Evolutionary conservation across 768 basidiomycete genomes (phyloP), one percentile per base, ranked within the genome.

Genomic region (Amanita muscaria): DNA sequence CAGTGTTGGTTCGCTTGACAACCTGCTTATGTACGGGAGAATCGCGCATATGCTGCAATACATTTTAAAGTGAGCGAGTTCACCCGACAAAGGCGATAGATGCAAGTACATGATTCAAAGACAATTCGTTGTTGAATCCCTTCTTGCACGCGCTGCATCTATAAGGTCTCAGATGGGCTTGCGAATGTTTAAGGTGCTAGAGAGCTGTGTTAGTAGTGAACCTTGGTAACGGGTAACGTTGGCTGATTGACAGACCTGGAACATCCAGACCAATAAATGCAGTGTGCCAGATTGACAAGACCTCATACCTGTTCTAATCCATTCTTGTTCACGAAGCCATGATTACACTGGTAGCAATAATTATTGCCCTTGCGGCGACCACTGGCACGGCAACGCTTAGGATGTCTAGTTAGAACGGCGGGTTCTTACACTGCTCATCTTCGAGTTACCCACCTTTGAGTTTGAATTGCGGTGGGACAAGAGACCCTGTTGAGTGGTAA

Each of bases 401-500:
- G 27, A 29, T 6, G 6, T 5, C 11, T 5, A 8, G 14, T 18
- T 34, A 18, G 15, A 34, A 18, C 16, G 15, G 15, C 33, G n/a
- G 5, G 5, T 34, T 5, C 11, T 15, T n/a, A n/a, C n/a, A n/a
- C n/a, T n/a, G n/a, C n/a, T n/a, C 6, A 34, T 18, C 5, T 34
- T 7, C 5, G 15, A 34, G 16, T 15, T 6, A 34, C 33, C n/a
- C 6, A 34, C 27, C 33, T 14, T n/a, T n/a, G n/a, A n/a, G 7
- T 25, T 44, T 5, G 22, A 21, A 15, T 23, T 44, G 32, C 42
- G 35, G 22, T 44, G 42, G 3, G 42, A 44, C 24, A 35, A 32
- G 3, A 44, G 24, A 11, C 23, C 32, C n/a, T 24, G 33, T 15
- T n/a, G 34, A 15, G 33, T 35, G 11, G n/a, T 15, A n/a, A 44